Evolutionary conservation across 345 rosid genomes (phyloP), one percentile per base, ranked within the genome.

Genomic region (Lepidium didymum): DNA sequence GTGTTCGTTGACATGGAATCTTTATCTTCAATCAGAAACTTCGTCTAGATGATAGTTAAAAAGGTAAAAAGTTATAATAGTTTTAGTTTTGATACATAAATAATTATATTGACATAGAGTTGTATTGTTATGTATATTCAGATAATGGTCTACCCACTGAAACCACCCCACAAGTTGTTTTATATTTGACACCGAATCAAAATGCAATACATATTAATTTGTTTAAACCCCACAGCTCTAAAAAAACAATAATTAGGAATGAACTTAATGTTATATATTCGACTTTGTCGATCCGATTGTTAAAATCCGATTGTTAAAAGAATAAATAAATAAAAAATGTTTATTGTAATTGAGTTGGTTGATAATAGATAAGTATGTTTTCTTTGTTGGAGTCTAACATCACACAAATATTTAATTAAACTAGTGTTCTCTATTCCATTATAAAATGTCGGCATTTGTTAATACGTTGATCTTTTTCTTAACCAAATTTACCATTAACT

Each of bases 11-110:
- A 25, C 73, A 34, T 23, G 68, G 73, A 74, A 59, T 74, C 68
- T 74, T 66, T 43, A 43, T 52, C 68, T 73, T 58, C 34, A 73
- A 19, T 58, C 77, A 23, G 46, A 73, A 58, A 73, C 62, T 57
- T 74, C 16, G 46, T 51, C 50, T 70, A 70, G 2, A 52, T 34
- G 36, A 70, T 33, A 41, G 31, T 33, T 41, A 3, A 62, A 42
- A 56, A 21, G 36, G 27, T 31, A 5, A 25, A 25, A 11, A 8
- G 0, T 2, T 53, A 29, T 10, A 41, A 33, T 61, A 18, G 3
- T 61, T 42, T 29, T 50, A 41, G 7, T 59, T 41, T 15, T 34
- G 37, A 14, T 41, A 25, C 37, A 41, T 29, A 42, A 21, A 35
- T 57, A 13, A 33, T 4, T 10, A 21, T 12, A 16, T 6, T n/a